A percentile compares a stretch with the other conserved stretches of the same genome.
Conservation (phyloP, 148 eudicot species). For the Rhododendron simsii region DNA sequence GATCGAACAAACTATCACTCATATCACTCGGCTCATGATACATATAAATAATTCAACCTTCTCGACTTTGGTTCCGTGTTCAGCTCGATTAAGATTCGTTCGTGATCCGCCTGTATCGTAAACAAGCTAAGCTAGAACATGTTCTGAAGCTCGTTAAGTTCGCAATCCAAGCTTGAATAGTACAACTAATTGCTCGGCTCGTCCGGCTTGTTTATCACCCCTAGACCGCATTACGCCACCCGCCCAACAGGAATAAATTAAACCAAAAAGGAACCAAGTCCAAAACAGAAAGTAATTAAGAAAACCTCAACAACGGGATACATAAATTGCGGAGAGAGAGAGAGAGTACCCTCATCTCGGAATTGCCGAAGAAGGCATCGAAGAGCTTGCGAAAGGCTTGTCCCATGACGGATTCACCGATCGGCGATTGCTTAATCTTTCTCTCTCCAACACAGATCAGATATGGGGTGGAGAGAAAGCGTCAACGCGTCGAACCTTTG, state of each 20-base stretch:
- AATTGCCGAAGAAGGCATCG: conserved; percentile 94
- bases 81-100: background rate
- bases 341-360: conserved; percentile 78
- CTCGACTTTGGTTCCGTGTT: background rate
- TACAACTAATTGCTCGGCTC: background rate
- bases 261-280: background rate
- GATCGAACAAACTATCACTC: background rate
- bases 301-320: background rate
- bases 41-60: background rate
- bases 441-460: background rate
- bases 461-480: background rate
- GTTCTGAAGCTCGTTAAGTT: background rate
- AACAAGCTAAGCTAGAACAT: background rate
- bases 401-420: conserved; percentile 52
- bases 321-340: background rate
- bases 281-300: background rate
- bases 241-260: background rate
- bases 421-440: conserved; percentile 11
- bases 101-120: background rate
- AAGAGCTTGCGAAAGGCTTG: conserved; percentile 98
- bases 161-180: background rate
- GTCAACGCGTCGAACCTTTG: conserved; percentile 3
- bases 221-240: background rate
- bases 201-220: background rate
- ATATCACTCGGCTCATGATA: background rate